These are phyloP conservation scores for Heliocybe sulcata DNA, from an alignment of 1,284 basidiomycete genomes.

Conservation along the genomic window DNA sequence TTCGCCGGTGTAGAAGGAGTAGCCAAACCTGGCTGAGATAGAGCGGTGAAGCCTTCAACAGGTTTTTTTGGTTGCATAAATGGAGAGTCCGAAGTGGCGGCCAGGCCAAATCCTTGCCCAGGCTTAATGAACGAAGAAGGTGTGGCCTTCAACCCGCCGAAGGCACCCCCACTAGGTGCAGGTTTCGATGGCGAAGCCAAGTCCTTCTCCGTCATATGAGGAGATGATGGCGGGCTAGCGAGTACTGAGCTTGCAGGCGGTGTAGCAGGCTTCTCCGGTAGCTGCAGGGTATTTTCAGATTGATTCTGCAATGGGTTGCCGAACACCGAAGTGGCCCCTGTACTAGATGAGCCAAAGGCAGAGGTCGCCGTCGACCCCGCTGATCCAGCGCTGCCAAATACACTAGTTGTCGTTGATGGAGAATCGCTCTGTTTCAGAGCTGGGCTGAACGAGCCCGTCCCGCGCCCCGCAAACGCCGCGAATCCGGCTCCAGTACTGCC, in stretches of 20 bases:
- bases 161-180: constrained; percentile 23
- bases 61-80: constrained; percentile 41
- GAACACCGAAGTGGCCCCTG: constrained; percentile 7
- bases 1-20: constrained; percentile 12
- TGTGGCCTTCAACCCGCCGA: constrained; percentile 23
- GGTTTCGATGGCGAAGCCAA: constrained; percentile 11
- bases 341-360: background rate
- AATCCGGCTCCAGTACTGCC: constrained; percentile 13
- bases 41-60: constrained; percentile 29
- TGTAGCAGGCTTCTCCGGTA: background rate
- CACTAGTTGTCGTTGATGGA: background rate
- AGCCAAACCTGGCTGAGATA: background rate
- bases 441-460: constrained; percentile 20
- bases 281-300: background rate
- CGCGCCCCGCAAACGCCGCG: constrained; percentile 20
- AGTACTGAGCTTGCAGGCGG: background rate
- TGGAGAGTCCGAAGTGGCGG: constrained; percentile 35
- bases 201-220: background rate
- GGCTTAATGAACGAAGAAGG: constrained; percentile 30
- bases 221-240: constrained; percentile 2
- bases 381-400: constrained; percentile 1
- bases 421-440: constrained; percentile 8
- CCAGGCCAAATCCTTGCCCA: constrained; percentile 30
- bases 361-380: background rate
- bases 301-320: constrained; percentile 9